These are phyloP conservation scores for Dalbergia oliveri DNA, from an alignment of 306 rosid species.

Conservation along the genomic window DNA sequence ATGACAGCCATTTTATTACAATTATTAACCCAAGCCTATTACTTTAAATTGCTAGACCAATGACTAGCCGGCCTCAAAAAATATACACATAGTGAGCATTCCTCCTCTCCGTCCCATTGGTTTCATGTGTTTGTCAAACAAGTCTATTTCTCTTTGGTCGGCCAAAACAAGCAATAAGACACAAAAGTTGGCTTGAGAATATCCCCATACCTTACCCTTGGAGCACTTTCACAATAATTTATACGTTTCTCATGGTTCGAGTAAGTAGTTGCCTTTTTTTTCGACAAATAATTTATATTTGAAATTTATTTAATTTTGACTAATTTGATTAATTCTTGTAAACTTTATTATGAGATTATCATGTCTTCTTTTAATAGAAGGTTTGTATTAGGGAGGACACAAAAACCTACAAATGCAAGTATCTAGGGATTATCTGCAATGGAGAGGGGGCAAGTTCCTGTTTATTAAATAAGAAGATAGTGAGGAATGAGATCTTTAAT, in stretches of 20 bases:
- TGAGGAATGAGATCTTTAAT: too few relatives aligned
- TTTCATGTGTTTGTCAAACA: conserved; percentile 51
- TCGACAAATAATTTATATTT: not conserved
- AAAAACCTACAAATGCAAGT: too few relatives aligned
- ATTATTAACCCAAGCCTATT: conserved; percentile 1
- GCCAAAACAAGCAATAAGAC: conserved; percentile 72
- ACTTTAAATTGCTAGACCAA: conserved; percentile 29
- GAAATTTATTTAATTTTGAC: too few relatives aligned
- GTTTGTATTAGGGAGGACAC: too few relatives aligned
- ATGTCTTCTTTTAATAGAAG: too few relatives aligned
- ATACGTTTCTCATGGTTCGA: not conserved
- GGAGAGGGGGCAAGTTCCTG: too few relatives aligned
- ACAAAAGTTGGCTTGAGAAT: conserved; percentile 43
- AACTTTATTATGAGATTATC: too few relatives aligned
- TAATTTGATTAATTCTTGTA: not conserved
- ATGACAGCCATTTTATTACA: conserved; percentile 25
- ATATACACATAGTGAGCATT: conserved; percentile 33
- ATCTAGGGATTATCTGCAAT: too few relatives aligned
- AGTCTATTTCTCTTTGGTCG: conserved; percentile 50
- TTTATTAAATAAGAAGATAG: too few relatives aligned
- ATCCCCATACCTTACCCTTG: not conserved
- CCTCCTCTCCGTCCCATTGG: conserved; percentile 19
- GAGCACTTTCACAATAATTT: not conserved
- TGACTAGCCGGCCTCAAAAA: conserved; percentile 53
- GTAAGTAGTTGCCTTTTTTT: not conserved